Base-by-base conservation (phyloP, 2,329 filamentous ascomycete genomes). In the Pseudopyrenochaeta lycopersici region DNA sequence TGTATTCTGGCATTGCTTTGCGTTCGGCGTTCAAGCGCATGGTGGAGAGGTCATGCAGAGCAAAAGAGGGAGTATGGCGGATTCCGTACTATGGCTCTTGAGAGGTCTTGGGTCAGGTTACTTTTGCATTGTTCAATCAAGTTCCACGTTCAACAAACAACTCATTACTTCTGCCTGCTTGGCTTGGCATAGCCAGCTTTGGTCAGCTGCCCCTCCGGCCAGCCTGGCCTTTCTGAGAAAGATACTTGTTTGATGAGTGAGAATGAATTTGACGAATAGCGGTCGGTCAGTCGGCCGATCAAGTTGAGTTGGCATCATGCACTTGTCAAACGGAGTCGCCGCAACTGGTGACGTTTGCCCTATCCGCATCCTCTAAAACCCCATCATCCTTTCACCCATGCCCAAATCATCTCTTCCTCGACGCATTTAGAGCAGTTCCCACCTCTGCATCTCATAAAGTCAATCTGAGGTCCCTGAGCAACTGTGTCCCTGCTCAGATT, bases 11-110 rank as follows among this genome's bases (percentile, higher is more conserved):
- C 18, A 46, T 46, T 36, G 31, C 17, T 49, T 52, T 52, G 47
- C 48, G 12, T 52, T 53, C 47, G 65, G 64, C 64, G 62, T 68
- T 66, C 33, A 33, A 63, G 57, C 53, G 59, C 42, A 46, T 56
- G 46, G 23, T 30, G 46, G 36, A 30, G 42, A 39, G 15, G 40
- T 36, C 31, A 27, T 27, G 40, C 41, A 27, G 17, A 31, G 43
- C 10, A 56, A 54, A 57, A 51, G 41, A 46, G 48, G 55, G 55
- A 57, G 55, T 59, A 52, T 41, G 45, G 48, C 18, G 40, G 42
- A 39, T 31, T 23, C 38, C 31, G 27, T 48, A 49, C 33, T 17
- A 51, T 45, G 46, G 45, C 15, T 42, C 38, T 23, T 47, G 17
- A 33, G 14, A 44, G 17, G 20, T 38, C 27, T 27, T 45, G 23